Conservation (phyloP, 768 basidiomycete species). For the Leccinum broughii region DNA sequence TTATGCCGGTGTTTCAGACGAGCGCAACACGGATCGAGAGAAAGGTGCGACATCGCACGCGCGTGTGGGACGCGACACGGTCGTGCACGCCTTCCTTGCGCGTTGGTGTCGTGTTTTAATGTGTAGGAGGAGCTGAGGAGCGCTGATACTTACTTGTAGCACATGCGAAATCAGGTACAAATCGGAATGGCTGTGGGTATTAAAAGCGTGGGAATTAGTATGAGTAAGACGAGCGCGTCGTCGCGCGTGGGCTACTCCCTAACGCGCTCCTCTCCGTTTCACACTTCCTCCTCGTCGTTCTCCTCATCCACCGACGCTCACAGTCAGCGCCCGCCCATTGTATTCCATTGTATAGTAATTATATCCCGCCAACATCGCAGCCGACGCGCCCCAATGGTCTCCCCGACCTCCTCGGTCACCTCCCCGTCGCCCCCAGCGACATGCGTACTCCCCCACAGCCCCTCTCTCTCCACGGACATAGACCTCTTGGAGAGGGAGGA, state of each 20-base stretch:
- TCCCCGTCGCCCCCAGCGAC: conserved; percentile 76
- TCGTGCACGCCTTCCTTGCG: conserved; percentile 7
- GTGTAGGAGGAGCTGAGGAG: conserved; percentile 2
- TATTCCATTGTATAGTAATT: conserved; percentile 19
- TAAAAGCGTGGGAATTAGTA: conserved; percentile 34
- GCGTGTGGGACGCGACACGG: not conserved
- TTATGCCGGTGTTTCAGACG: conserved; percentile 16
- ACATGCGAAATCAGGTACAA: conserved; percentile 20
- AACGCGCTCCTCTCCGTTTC: conserved; percentile 40
- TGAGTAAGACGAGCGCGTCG: conserved; percentile 41
- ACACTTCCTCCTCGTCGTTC: conserved; percentile 37
- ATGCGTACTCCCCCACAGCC: conserved; percentile 51
- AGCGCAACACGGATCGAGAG: conserved; percentile 6
- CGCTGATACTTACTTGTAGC: not conserved
- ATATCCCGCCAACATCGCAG: conserved; percentile 9
- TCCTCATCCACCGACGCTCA: conserved; percentile 6
- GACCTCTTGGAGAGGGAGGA: conserved; percentile 52
- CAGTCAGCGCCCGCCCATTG: conserved; percentile 9
- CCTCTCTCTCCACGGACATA: conserved; percentile 43
- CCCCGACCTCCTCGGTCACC: conserved; percentile 79
- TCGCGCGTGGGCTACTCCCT: conserved; percentile 37
- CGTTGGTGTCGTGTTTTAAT: conserved; percentile 18
- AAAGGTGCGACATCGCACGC: conserved; percentile 1
- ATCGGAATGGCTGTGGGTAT: conserved; percentile 20
- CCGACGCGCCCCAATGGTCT: conserved; percentile 58